These are phyloP conservation scores for Leptographium galeiforme DNA, from an alignment of 2,329 filamentous ascomycete species.

Conservation along the genomic window DNA sequence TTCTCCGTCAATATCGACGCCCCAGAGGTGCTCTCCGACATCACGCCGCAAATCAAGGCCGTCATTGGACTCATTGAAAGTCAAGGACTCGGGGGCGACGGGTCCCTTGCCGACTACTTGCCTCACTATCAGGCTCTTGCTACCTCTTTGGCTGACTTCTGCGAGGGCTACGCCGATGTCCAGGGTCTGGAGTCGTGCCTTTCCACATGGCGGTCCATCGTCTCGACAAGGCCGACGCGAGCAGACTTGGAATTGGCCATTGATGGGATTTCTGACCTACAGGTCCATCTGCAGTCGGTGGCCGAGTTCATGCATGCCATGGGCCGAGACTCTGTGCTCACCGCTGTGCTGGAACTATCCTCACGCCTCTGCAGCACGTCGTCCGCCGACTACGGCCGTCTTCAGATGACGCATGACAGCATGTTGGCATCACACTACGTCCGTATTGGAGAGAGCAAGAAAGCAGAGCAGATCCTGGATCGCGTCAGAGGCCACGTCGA, in stretches of 20 bases:
- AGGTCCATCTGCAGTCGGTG: constrained; percentile 36
- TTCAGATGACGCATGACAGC: constrained; percentile 30
- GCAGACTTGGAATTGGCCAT: constrained; percentile 29
- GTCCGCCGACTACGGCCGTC: constrained; percentile 4
- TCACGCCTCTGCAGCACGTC: constrained; percentile 26
- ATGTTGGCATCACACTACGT: constrained; percentile 39
- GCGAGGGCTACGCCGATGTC: constrained; percentile 23
- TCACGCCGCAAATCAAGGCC: constrained; percentile 26
- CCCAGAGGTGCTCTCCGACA: constrained; percentile 22
- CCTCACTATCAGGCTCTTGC: constrained; percentile 34
- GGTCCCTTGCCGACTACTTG: constrained; percentile 27
- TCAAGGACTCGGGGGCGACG: constrained; percentile 30
- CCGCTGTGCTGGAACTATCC: constrained; percentile 32
- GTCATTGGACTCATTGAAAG: constrained; percentile 22
- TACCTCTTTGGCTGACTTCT: constrained; percentile 29
- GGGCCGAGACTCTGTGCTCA: constrained; percentile 33
- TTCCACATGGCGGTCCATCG: constrained; percentile 29
- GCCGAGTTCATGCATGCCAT: constrained; percentile 37
- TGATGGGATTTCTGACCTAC: constrained; percentile 34
- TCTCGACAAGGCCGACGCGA: constrained; percentile 23
- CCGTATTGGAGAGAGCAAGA: constrained; percentile 35
- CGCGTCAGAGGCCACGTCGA: constrained; percentile 38
- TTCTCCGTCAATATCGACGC: constrained; percentile 35
- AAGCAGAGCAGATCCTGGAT: constrained; percentile 40
- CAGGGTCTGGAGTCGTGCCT: constrained; percentile 22